phyloP scores from a whole-genome alignment of 345 rosid genomes.

The Eucalyptus regnans region DNA sequence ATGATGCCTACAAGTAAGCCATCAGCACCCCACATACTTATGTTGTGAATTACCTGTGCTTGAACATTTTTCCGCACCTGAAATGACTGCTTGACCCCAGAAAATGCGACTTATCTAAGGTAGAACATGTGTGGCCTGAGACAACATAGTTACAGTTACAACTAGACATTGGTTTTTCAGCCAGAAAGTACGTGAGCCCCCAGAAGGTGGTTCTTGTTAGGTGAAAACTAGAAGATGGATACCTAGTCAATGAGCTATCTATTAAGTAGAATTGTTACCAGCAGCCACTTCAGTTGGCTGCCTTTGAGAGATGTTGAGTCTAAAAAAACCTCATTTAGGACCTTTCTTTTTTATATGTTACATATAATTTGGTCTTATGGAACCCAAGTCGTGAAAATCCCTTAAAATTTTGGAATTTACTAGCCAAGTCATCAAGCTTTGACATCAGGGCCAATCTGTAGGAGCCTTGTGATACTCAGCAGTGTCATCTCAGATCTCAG shows the following conservation, averaged over 20 bases:
- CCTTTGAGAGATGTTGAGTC: not conserved
- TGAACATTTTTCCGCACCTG: not conserved
- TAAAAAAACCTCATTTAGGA: not conserved
- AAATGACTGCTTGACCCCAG: not conserved
- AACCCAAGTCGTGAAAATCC: not conserved
- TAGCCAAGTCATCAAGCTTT: not conserved
- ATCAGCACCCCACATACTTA: not conserved
- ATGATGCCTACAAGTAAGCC: constrained; percentile 84
- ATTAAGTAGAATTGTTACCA: not conserved
- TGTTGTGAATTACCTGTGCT: not conserved
- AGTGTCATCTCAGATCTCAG: not conserved
- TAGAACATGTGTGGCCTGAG: not conserved
- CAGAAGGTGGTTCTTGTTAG: not conserved
- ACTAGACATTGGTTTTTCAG: not conserved
- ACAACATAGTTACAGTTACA: not conserved
- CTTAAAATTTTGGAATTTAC: not conserved
- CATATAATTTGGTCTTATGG: not conserved
- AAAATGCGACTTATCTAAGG: not conserved
- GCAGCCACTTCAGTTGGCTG: not conserved
- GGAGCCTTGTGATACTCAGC: not conserved
- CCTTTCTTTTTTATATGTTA: not conserved
- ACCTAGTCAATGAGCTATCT: not conserved
- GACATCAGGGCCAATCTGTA: not conserved
- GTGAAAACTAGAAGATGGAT: not conserved
- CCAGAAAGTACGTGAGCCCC: not conserved